These are phyloP conservation scores for Petunia hybrid DNA, from an alignment of 305 asterid genomes.

Conservation along the genomic window DNA sequence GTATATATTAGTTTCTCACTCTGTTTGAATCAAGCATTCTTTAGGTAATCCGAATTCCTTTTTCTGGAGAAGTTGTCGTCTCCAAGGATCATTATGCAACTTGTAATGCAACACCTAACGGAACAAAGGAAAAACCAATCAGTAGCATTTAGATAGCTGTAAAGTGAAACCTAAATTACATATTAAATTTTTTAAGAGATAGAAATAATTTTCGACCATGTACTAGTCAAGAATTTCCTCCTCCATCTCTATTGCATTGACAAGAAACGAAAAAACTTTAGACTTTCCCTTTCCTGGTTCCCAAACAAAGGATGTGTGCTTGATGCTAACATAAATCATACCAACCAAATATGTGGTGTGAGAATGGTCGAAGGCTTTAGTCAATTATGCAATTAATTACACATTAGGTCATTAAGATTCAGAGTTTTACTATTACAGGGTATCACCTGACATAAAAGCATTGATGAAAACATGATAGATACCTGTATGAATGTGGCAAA, in stretches of 20 bases:
- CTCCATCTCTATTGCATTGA: too few relatives aligned
- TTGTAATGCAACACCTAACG: constrained; percentile 86
- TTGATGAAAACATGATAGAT: constrained; percentile 19
- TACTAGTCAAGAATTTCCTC: not conserved
- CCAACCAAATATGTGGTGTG: not conserved
- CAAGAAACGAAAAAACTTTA: not conserved
- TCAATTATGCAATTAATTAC: not conserved
- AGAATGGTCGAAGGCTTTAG: not conserved
- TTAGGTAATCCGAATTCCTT: constrained; percentile 71
- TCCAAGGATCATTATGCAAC: constrained; percentile 90
- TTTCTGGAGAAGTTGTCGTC: constrained; percentile 47
- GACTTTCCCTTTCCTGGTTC: not conserved
- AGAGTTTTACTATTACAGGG: not conserved
- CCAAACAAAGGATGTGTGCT: not conserved
- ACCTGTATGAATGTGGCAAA: constrained; percentile 90
- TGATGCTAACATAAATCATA: not conserved
- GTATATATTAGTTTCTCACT: constrained; percentile 26
- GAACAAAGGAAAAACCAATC: not conserved
- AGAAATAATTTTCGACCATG: not conserved
- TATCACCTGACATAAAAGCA: not conserved
- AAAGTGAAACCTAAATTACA: not conserved
- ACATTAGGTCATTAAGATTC: not conserved
- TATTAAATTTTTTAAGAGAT: not conserved
- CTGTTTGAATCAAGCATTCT: constrained; percentile 61
- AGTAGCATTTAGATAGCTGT: not conserved